phyloP scores from a whole-genome alignment of 345 rosid species.

The Lepidium didymum region DNA sequence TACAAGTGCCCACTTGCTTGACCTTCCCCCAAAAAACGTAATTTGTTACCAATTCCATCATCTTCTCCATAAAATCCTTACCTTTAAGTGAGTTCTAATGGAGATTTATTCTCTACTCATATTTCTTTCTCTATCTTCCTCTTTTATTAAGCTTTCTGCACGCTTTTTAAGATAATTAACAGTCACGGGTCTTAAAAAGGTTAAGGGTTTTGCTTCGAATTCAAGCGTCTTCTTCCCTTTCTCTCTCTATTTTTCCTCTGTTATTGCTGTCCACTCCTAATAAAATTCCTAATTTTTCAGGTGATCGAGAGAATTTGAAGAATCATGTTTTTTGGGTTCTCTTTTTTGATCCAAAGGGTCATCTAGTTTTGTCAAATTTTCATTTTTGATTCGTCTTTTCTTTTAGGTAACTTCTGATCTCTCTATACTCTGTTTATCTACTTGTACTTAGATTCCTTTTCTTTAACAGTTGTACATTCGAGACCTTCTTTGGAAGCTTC shows the following conservation, averaged over 20 bases:
- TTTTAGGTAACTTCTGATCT: conserved; percentile 11
- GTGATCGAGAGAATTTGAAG: background rate
- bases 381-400: background rate
- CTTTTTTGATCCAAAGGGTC: conserved; percentile 5
- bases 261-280: background rate
- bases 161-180: conserved; percentile 29
- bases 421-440: background rate
- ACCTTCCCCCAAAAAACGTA: conserved; percentile 4
- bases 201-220: conserved; percentile 21
- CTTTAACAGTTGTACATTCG: background rate
- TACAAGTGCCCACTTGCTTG: conserved; percentile 18
- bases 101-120: conserved; percentile 17
- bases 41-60: conserved; percentile 9
- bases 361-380: background rate
- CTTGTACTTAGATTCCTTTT: background rate
- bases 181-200: conserved; percentile 24
- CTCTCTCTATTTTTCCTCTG: conserved; percentile 13
- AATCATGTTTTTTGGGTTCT: conserved; percentile 7
- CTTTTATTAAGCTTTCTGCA: conserved; percentile 25
- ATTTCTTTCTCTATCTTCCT: background rate
- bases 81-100: conserved; percentile 28
- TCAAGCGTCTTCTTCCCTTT: conserved; percentile 24
- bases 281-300: conserved; percentile 9
- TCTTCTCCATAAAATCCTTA: conserved; percentile 13
- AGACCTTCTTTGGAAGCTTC: background rate